Percentiles rank a stretch among this genome's conserved stretches.
phyloP scores from a whole-genome alignment of 2,329 filamentous ascomycete species.

The Bertia moriformis region DNA sequence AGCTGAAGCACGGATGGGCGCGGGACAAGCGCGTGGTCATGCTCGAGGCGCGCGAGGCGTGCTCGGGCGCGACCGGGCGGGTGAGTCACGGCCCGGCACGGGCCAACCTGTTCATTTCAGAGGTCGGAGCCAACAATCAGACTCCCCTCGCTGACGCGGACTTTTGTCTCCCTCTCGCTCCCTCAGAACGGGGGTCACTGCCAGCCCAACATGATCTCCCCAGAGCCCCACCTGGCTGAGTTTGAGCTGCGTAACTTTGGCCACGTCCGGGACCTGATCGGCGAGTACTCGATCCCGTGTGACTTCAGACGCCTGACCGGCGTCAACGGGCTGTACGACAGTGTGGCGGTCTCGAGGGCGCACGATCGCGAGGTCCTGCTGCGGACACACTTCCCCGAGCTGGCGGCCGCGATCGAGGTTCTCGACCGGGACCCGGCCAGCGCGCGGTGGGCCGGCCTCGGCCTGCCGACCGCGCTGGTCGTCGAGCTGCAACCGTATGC shows the following conservation, averaged over 20 bases:
- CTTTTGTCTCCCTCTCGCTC: neutral
- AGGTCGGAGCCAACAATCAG: slow-evolving; percentile 4
- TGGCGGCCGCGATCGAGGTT: slow-evolving; percentile 26
- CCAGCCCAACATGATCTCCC: slow-evolving; percentile 54
- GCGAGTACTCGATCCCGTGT: slow-evolving; percentile 44
- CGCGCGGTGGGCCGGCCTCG: slow-evolving; percentile 23
- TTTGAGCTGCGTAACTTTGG: slow-evolving; percentile 62
- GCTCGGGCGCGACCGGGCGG: slow-evolving; percentile 71
- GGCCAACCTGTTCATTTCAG: neutral
- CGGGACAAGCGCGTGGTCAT: slow-evolving; percentile 44
- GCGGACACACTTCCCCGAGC: slow-evolving; percentile 33
- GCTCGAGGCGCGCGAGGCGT: slow-evolving; percentile 66
- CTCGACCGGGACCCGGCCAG: slow-evolving; percentile 14
- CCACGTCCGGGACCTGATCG: slow-evolving; percentile 41
- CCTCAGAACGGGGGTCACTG: slow-evolving; percentile 57
- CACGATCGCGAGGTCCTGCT: slow-evolving; percentile 34
- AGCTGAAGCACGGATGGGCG: slow-evolving; percentile 30
- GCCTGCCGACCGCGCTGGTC: slow-evolving; percentile 40
- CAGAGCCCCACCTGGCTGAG: slow-evolving; percentile 41
- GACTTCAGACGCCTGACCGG: slow-evolving; percentile 52
- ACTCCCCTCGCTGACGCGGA: too few relatives aligned
- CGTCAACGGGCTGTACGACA: slow-evolving; percentile 47
- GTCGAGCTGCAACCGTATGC: slow-evolving; percentile 52
- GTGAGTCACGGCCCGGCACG: slow-evolving; percentile 36
- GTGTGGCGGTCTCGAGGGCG: slow-evolving; percentile 36